Evolutionary conservation across 2,329 filamentous ascomycete species (phyloP).

Genomic region (Fusarium sp.): DNA sequence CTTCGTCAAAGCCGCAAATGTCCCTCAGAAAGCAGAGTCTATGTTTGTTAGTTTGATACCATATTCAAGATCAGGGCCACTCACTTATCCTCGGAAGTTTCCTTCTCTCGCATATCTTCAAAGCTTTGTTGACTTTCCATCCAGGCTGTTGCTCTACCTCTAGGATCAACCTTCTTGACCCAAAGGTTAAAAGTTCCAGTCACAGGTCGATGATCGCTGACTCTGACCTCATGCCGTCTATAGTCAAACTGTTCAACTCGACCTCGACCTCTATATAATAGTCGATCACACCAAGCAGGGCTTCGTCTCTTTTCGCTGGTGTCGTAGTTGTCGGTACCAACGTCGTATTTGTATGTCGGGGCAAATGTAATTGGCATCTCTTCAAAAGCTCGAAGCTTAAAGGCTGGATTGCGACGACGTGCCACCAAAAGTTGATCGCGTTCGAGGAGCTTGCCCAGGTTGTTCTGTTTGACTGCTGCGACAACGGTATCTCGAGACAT

Average conservation of each 20-base stretch:
- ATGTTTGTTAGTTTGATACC: slow-evolving; percentile 31
- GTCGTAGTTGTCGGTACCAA: slow-evolving; percentile 94
- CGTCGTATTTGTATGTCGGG: slow-evolving; percentile 98
- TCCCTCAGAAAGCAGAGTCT: slow-evolving; percentile 64
- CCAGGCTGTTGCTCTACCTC: slow-evolving; percentile 73
- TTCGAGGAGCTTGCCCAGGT: slow-evolving; percentile 87
- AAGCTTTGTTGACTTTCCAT: slow-evolving; percentile 80
- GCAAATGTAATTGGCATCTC: slow-evolving; percentile 91
- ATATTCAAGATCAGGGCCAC: slow-evolving; percentile 48
- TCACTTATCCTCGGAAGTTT: slow-evolving; percentile 82
- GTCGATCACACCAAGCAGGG: slow-evolving; percentile 95
- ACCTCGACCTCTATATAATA: slow-evolving; percentile 86
- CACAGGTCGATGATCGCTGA: slow-evolving; percentile 93
- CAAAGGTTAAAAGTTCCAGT: slow-evolving; percentile 85
- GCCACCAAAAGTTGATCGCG: slow-evolving; percentile 93
- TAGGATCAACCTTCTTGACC: slow-evolving; percentile 82
- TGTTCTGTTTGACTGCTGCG: slow-evolving; percentile 81
- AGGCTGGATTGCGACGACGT: slow-evolving; percentile 87
- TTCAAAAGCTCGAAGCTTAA: slow-evolving; percentile 88
- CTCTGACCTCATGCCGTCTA: slow-evolving; percentile 85
- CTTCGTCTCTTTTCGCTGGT: slow-evolving; percentile 93
- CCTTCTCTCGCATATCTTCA: slow-evolving; percentile 74
- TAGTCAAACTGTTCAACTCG: slow-evolving; percentile 91
- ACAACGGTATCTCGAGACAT: slow-evolving; percentile 96
- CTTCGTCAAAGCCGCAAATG: slow-evolving; percentile 64